Conservation (phyloP, 805 yeast genomes). For the Metschnikowia hibisci region DNA sequence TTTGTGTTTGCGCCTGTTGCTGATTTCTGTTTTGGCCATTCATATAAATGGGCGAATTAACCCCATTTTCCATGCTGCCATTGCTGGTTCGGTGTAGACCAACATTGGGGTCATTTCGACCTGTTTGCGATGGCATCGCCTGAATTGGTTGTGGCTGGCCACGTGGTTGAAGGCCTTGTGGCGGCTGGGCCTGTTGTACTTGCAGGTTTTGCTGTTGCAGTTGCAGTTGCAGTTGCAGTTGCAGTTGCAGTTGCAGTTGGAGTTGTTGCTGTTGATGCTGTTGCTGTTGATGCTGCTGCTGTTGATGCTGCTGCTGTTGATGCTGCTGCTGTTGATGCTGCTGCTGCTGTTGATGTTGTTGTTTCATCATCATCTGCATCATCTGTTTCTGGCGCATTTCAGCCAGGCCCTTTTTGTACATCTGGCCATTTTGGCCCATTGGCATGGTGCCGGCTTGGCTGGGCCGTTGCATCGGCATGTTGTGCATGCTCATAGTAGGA, state of each 20-base stretch:
- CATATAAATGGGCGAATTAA: conserved; percentile 32
- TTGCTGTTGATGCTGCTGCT: conserved; percentile 18
- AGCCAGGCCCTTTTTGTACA: conserved; percentile 3
- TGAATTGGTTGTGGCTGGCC: conserved; percentile 10
- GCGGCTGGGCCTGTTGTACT: conserved; percentile 11
- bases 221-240: conserved; percentile 13
- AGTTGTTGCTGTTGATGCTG: conserved; percentile 21
- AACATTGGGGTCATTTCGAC: background rate
- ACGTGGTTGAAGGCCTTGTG: conserved; percentile 10
- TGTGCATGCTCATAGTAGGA: conserved; percentile 21
- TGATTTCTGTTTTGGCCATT: conserved; percentile 33
- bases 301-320: conserved; percentile 25
- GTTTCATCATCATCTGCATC: conserved; percentile 26
- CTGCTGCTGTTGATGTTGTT: conserved; percentile 18
- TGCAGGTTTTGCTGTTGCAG: conserved; percentile 5
- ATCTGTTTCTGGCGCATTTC: conserved; percentile 19
- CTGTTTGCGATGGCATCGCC: conserved; percentile 5
- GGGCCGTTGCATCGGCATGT: too few relatives aligned
- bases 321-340: conserved; percentile 23
- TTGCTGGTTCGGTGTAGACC: background rate
- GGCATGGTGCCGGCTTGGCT: conserved; percentile 5
- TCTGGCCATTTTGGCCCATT: conserved; percentile 3
- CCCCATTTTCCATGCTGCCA: conserved; percentile 16
- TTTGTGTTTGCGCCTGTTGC: conserved; percentile 47
- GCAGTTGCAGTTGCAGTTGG: conserved; percentile 20